Evolutionary conservation across 345 rosid species (phyloP).

Genomic region (Barbarea vulgaris): DNA sequence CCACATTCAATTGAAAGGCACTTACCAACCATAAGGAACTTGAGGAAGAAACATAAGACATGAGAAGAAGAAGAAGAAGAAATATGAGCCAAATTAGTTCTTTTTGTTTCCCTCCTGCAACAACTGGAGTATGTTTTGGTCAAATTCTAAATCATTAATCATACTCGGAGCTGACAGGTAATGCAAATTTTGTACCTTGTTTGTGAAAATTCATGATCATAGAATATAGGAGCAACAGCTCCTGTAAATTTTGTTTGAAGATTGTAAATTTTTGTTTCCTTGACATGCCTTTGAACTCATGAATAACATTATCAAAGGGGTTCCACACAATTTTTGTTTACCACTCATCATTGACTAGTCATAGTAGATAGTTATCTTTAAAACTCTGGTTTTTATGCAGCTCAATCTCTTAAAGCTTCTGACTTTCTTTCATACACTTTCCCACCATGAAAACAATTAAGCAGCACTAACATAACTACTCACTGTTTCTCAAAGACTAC

Average conservation of each 20-base stretch:
- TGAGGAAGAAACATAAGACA: conserved; percentile 62
- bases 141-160: conserved; percentile 5
- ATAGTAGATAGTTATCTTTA: neutral
- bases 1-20: conserved; percentile 54
- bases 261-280: conserved; percentile 21
- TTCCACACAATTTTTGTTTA: neutral
- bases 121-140: conserved; percentile 27
- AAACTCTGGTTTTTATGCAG: neutral
- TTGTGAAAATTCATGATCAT: conserved; percentile 28
- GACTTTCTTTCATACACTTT: conserved; percentile 11
- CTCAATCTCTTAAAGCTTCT: conserved; percentile 18
- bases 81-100: neutral
- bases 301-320: neutral
- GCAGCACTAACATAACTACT: neutral
- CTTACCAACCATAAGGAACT: conserved; percentile 49
- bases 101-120: conserved; percentile 17
- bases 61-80: conserved; percentile 38
- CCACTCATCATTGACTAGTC: neutral
- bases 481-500: conserved; percentile 5
- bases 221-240: conserved; percentile 22
- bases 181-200: conserved; percentile 21
- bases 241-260: conserved; percentile 29
- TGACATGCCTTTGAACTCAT: conserved; percentile 10
- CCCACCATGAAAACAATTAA: neutral
- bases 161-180: conserved; percentile 31